Percentiles rank a stretch among this genome's conserved stretches.
Evolutionary conservation across 108 stramenopile species (phyloP).

Genomic region (Fistulifera solaris): DNA sequence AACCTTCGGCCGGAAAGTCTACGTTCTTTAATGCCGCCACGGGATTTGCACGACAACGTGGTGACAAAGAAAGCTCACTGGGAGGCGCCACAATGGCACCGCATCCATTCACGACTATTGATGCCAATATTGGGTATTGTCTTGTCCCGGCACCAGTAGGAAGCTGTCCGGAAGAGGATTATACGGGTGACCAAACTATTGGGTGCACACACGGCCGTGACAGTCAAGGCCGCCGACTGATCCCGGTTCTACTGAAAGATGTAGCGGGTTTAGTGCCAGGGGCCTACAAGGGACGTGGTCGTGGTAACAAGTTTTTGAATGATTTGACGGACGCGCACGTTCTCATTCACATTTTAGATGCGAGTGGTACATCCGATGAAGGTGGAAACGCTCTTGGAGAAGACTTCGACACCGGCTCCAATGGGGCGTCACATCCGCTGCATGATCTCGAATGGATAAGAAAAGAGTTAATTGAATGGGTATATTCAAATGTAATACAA

Average conservation of each 20-base stretch:
- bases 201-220: slow-evolving; percentile 80
- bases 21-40: slow-evolving; percentile 89
- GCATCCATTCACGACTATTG: slow-evolving; percentile 91
- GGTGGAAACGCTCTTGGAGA: slow-evolving; percentile 17
- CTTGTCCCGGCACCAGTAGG: slow-evolving; percentile 60
- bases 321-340: slow-evolving; percentile 87
- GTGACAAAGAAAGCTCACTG: slow-evolving; percentile 21
- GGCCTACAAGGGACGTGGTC: slow-evolving; percentile 77
- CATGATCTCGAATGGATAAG: slow-evolving; percentile 78
- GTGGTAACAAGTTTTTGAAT: slow-evolving; percentile 84
- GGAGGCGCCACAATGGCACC: slow-evolving; percentile 89
- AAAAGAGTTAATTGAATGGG: slow-evolving; percentile 82
- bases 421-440: slow-evolving; percentile 36
- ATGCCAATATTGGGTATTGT: slow-evolving; percentile 83
- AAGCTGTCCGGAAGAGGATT: slow-evolving; percentile 63
- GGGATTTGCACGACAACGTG: slow-evolving; percentile 68
- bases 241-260: slow-evolving; percentile 80
- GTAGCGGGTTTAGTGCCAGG: slow-evolving; percentile 90
- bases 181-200: not conserved
- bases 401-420: slow-evolving; percentile 6
- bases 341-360: slow-evolving; percentile 78
- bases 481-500: slow-evolving; percentile 61
- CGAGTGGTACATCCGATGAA: slow-evolving; percentile 42
- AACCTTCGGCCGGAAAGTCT: slow-evolving; percentile 77
- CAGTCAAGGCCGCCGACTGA: slow-evolving; percentile 48